Percentiles rank a stretch among this genome's conserved stretches.
Conservation (phyloP, 2,329 filamentous ascomycete species). For the Cryphonectria naterciae region DNA sequence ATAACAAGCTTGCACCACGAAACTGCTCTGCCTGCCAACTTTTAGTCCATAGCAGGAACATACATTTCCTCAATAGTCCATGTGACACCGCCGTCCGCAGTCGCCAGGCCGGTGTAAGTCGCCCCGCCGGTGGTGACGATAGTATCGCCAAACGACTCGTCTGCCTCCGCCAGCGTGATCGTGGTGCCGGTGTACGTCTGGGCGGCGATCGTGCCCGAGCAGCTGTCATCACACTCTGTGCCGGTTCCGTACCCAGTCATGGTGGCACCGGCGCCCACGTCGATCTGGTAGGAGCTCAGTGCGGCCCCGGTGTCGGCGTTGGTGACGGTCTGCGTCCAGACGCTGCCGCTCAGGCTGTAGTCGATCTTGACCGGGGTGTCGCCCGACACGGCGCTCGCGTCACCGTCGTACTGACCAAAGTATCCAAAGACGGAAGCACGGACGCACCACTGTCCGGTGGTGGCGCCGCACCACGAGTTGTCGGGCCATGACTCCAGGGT, state of each 20-base stretch:
- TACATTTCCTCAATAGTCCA: constrained; percentile 39
- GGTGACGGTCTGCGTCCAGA: constrained; percentile 38
- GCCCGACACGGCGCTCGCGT: constrained; percentile 15
- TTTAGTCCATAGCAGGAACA: constrained; percentile 24
- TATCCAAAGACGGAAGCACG: constrained; percentile 45
- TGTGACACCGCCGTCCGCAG: constrained; percentile 41
- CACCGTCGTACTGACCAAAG: constrained; percentile 44
- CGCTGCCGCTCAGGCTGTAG: constrained; percentile 35
- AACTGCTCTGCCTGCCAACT: background rate
- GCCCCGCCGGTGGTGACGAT: constrained; percentile 37
- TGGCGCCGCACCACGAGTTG: constrained; percentile 47
- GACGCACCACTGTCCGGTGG: constrained; percentile 44
- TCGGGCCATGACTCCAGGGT: constrained; percentile 46
- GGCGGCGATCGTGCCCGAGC: constrained; percentile 43
- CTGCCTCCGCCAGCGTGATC: constrained; percentile 43
- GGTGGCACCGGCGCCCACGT: constrained; percentile 39
- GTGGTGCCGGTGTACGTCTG: constrained; percentile 45
- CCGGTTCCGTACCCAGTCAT: constrained; percentile 46
- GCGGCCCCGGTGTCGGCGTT: constrained; percentile 40
- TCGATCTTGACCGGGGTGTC: constrained; percentile 29
- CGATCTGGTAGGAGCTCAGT: constrained; percentile 38
- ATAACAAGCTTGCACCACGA: background rate
- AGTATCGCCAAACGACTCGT: constrained; percentile 37
- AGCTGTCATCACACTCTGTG: constrained; percentile 45
- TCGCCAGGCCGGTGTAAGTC: constrained; percentile 40